Evolutionary conservation across 2,329 filamentous ascomycete genomes (phyloP).

Genomic region (Sporothrix brasiliensis): DNA sequence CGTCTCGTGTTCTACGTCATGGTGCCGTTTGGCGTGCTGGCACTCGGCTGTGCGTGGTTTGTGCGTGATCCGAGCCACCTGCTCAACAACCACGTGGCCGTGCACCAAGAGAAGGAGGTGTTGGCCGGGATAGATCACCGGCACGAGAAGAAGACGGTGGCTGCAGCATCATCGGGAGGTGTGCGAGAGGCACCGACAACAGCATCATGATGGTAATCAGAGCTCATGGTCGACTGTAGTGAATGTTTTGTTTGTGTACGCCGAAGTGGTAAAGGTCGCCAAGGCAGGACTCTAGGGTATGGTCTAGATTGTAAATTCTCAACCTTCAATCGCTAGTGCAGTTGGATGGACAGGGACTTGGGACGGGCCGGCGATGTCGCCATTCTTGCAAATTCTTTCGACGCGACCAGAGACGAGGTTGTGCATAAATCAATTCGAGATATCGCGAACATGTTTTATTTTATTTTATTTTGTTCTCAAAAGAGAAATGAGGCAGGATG

Average conservation of each 20-base stretch:
- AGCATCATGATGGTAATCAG: neutral
- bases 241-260: neutral
- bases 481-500: too few relatives aligned
- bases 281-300: neutral
- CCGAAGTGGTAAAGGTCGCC: neutral
- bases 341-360: neutral
- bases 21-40: constrained; percentile 47
- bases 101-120: constrained; percentile 31
- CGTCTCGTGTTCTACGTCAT: constrained; percentile 48
- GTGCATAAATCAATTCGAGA: neutral
- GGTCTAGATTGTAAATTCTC: neutral
- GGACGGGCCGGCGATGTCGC: neutral
- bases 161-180: neutral
- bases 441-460: neutral
- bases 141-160: constrained; percentile 1
- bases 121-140: constrained; percentile 26
- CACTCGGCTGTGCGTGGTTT: constrained; percentile 31
- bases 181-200: neutral
- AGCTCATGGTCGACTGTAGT: neutral
- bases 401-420: too few relatives aligned
- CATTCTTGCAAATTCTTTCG: too few relatives aligned
- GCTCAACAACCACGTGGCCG: constrained; percentile 33
- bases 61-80: constrained; percentile 32
- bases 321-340: neutral
- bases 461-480: too few relatives aligned